Conservation (phyloP, 352 stramenopile species). For the Globisporangium cystogenes region DNA sequence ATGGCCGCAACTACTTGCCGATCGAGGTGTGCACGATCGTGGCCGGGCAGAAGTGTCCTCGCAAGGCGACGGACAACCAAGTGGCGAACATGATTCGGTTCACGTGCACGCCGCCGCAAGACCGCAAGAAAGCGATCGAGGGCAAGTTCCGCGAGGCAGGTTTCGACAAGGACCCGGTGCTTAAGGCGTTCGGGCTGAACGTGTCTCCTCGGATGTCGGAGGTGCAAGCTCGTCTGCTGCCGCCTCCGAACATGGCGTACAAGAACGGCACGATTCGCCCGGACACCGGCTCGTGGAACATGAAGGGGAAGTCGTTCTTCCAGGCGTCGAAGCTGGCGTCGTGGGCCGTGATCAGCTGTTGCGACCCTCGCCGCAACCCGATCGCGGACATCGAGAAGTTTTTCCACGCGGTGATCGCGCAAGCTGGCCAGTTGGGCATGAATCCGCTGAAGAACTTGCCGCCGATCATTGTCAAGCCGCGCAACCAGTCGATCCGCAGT, state of each 20-base stretch:
- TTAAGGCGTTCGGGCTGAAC: conserved; percentile 50
- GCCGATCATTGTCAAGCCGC: conserved; percentile 35
- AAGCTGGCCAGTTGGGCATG: conserved; percentile 64
- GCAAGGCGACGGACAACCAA: conserved; percentile 75
- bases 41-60: conserved; percentile 62
- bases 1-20: conserved; percentile 77
- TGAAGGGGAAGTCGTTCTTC: conserved; percentile 51
- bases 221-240: conserved; percentile 36
- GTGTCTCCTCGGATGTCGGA: conserved; percentile 54
- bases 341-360: conserved; percentile 50
- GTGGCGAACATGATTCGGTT: conserved; percentile 82
- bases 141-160: conserved; percentile 47
- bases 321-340: conserved; percentile 31
- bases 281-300: conserved; percentile 65
- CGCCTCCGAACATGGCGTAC: conserved; percentile 48
- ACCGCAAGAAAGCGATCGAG: conserved; percentile 58
- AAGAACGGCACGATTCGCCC: conserved; percentile 35
- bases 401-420: conserved; percentile 44
- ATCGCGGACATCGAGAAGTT: conserved; percentile 35
- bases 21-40: conserved; percentile 81
- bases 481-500: conserved; percentile 25
- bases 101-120: conserved; percentile 45
- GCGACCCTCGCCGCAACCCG: conserved; percentile 30
- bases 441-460: conserved; percentile 21
- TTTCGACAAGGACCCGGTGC: conserved; percentile 44